phyloP scores from a whole-genome alignment of 1,139 yeast species.

The Taiozyma sp. region DNA sequence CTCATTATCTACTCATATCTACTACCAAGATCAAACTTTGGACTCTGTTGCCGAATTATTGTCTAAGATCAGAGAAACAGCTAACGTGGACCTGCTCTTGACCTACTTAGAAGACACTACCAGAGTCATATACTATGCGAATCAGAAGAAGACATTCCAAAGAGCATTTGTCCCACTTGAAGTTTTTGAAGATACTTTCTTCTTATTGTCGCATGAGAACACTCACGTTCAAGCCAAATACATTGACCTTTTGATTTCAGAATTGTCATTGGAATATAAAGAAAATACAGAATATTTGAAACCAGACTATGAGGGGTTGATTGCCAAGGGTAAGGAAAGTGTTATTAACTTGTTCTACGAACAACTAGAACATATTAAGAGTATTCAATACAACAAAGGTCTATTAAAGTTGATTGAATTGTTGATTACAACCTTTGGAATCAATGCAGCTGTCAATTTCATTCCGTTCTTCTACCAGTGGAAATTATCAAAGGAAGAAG shows the following conservation, averaged over 20 bases:
- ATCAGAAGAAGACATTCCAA: constrained; percentile 17
- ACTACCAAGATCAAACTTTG: constrained; percentile 76
- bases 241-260: constrained; percentile 13
- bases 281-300: constrained; percentile 13
- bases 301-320: constrained; percentile 27
- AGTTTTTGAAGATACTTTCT: constrained; percentile 18
- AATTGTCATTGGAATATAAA: constrained; percentile 21
- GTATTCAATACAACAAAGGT: constrained; percentile 23
- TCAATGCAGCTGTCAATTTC: constrained; percentile 42
- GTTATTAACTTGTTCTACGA: constrained; percentile 25
- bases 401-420: constrained; percentile 30
- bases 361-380: constrained; percentile 24
- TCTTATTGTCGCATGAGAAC: constrained; percentile 9
- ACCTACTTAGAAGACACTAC: constrained; percentile 16
- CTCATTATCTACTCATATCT: constrained; percentile 64
- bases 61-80: constrained; percentile 20
- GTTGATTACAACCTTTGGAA: constrained; percentile 36
- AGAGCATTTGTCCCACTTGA: constrained; percentile 22
- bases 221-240: constrained; percentile 14
- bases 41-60: constrained; percentile 64
- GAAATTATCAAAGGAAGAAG: constrained; percentile 25
- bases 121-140: constrained; percentile 13
- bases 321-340: constrained; percentile 22
- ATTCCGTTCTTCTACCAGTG: constrained; percentile 46
- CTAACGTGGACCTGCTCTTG: constrained; percentile 3